Evolutionary conservation across 1,284 basidiomycete genomes (phyloP).

Genomic region (Leccinum holopus): DNA sequence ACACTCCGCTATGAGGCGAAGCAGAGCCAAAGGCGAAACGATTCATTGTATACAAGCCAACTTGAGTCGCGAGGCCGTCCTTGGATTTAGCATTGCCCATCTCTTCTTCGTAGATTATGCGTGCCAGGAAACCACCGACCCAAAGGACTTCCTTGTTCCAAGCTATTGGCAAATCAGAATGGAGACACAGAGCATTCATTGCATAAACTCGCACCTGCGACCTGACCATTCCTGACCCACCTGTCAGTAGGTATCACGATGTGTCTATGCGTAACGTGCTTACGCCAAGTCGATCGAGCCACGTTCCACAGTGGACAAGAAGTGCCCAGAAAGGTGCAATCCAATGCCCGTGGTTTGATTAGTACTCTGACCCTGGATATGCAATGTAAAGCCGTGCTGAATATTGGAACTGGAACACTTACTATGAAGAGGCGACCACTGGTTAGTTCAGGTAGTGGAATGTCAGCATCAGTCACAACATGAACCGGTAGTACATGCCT

Average conservation of each 20-base stretch:
- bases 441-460: no score
- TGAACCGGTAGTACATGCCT: slow-evolving; percentile 1
- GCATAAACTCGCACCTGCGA: slow-evolving; percentile 49
- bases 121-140: slow-evolving; percentile 78
- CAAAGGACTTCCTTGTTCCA: slow-evolving; percentile 89
- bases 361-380: slow-evolving; percentile 69
- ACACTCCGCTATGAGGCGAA: slow-evolving; percentile 80
- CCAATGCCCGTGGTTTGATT: slow-evolving; percentile 92
- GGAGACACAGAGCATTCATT: neutral
- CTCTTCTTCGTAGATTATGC: slow-evolving; percentile 86
- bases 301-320: slow-evolving; percentile 95
- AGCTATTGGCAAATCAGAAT: slow-evolving; percentile 38
- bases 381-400: neutral
- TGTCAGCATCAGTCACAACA: slow-evolving; percentile 1
- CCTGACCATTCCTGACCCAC: slow-evolving; percentile 63
- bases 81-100: slow-evolving; percentile 42
- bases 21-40: slow-evolving; percentile 87
- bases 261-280: slow-evolving; percentile 27
- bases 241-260: slow-evolving; percentile 10
- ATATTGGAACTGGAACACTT: slow-evolving; percentile 22
- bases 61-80: slow-evolving; percentile 51
- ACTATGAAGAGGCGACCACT: slow-evolving; percentile 68
- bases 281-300: slow-evolving; percentile 89
- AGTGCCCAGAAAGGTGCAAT: slow-evolving; percentile 86
- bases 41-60: slow-evolving; percentile 74